phyloP scores from a whole-genome alignment of 169 alveolate species.

The Plasmodium gonderi region DNA sequence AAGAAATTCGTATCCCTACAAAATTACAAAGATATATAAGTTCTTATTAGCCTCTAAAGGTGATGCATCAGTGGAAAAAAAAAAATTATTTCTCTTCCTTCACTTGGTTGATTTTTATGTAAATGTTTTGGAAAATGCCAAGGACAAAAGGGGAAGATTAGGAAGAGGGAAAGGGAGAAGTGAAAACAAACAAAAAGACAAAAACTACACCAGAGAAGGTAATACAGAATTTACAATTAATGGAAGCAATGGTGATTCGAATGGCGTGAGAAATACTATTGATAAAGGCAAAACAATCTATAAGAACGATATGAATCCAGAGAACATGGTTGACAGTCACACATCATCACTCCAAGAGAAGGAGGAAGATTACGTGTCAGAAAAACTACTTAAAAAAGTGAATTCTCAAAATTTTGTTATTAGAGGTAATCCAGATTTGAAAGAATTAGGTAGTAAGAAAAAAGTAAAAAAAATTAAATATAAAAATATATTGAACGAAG shows the following conservation, averaged over 20 bases:
- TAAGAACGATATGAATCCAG: not conserved
- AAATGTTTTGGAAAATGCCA: slow-evolving; percentile 28
- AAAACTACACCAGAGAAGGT: not conserved
- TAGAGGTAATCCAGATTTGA: not conserved
- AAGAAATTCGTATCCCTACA: slow-evolving; percentile 45
- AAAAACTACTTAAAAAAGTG: slow-evolving; percentile 1
- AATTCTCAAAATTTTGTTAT: not conserved
- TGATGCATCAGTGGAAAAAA: not conserved
- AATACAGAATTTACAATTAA: not conserved
- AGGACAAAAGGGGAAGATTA: too few species aligned
- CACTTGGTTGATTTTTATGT: slow-evolving; percentile 42
- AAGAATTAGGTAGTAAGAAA: not conserved
- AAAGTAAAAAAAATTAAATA: slow-evolving; percentile 46
- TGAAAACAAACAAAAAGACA: not conserved
- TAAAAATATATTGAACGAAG: slow-evolving; percentile 19
- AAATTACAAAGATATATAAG: slow-evolving; percentile 48
- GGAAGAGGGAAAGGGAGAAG: not conserved
- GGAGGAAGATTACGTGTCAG: not conserved
- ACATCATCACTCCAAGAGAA: too few species aligned
- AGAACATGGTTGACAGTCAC: too few species aligned
- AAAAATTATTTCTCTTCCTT: not conserved
- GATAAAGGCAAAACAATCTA: not conserved
- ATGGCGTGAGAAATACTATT: not conserved
- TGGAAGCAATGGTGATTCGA: not conserved
- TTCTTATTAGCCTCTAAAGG: not conserved